Evolutionary conservation across 805 yeast genomes (phyloP).

Genomic region (Zygoascus biomembranicola): DNA sequence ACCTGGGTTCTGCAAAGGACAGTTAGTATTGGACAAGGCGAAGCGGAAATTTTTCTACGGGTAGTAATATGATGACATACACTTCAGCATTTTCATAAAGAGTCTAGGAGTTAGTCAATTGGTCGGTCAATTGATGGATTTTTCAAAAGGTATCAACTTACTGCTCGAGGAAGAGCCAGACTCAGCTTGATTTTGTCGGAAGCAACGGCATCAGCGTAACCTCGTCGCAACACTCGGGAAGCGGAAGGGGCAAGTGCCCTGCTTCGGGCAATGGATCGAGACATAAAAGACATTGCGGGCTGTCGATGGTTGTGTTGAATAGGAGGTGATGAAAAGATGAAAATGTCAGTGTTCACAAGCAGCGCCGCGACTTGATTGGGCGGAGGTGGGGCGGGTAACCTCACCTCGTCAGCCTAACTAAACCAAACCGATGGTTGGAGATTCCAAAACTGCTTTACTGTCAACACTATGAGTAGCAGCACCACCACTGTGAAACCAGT

Average conservation of each 20-base stretch:
- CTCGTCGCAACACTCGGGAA: slow-evolving; percentile 38
- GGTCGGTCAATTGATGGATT: not conserved
- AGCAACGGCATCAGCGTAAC: slow-evolving; percentile 79
- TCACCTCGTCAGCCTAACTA: not conserved
- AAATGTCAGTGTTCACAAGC: not conserved
- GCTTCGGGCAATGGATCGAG: slow-evolving; percentile 13
- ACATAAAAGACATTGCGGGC: slow-evolving; percentile 9
- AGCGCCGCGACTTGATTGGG: not conserved
- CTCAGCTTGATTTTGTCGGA: slow-evolving; percentile 75
- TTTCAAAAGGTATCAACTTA: slow-evolving; percentile 14
- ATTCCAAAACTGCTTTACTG: not conserved
- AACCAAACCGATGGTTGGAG: not conserved
- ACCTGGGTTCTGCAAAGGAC: slow-evolving; percentile 50
- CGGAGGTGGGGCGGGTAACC: not conserved
- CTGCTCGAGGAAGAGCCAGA: slow-evolving; percentile 84
- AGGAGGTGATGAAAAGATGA: not conserved
- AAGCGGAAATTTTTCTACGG: not conserved
- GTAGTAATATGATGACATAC: slow-evolving; percentile 14
- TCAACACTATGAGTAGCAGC: not conserved
- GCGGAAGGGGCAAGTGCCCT: slow-evolving; percentile 7
- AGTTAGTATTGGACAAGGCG: not conserved
- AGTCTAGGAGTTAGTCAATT: slow-evolving; percentile 17
- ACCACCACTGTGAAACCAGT: not conserved
- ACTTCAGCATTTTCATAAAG: slow-evolving; percentile 28
- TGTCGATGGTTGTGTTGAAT: not conserved